phyloP scores from a whole-genome alignment of 129 eudicot genomes.

The Erigeron canadensis region DNA sequence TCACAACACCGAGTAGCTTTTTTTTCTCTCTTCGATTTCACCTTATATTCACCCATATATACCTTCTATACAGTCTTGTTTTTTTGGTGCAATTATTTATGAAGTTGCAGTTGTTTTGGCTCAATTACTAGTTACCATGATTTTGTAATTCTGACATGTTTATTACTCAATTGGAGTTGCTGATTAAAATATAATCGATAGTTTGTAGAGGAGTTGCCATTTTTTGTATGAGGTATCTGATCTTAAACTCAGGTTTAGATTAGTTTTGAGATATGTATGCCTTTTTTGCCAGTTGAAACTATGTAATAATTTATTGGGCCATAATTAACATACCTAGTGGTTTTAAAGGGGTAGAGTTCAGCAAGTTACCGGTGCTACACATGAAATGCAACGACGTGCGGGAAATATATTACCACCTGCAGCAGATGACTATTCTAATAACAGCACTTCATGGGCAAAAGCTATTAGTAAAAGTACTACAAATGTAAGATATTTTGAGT shows the following conservation, averaged over 20 bases:
- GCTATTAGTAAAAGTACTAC: constrained; percentile 63
- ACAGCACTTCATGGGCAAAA: constrained; percentile 50
- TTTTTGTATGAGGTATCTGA: constrained; percentile 9
- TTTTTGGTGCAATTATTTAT: not conserved
- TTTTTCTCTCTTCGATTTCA: not conserved
- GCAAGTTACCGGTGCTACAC: constrained; percentile 73
- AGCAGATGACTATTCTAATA: constrained; percentile 71
- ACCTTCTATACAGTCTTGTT: not conserved
- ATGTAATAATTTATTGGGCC: constrained; percentile 17
- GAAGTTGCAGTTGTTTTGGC: not conserved
- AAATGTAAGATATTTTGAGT: constrained; percentile 60
- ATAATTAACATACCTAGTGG: constrained; percentile 39
- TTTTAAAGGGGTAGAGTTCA: constrained; percentile 76
- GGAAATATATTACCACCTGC: constrained; percentile 92
- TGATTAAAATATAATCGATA: constrained; percentile 9
- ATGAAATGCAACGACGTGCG: constrained; percentile 68
- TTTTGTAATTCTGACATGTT: not conserved
- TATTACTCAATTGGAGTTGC: constrained; percentile 6
- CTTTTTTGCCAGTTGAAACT: constrained; percentile 19
- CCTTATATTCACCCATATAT: not conserved
- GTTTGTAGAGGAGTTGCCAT: constrained; percentile 11
- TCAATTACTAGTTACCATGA: not conserved
- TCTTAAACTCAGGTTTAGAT: constrained; percentile 17
- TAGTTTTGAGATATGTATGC: constrained; percentile 5
- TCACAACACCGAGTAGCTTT: too few species aligned